These are phyloP conservation scores for Rachicladosporium sp. DNA, from an alignment of 2,329 filamentous ascomycete genomes.

Conservation along the genomic window DNA sequence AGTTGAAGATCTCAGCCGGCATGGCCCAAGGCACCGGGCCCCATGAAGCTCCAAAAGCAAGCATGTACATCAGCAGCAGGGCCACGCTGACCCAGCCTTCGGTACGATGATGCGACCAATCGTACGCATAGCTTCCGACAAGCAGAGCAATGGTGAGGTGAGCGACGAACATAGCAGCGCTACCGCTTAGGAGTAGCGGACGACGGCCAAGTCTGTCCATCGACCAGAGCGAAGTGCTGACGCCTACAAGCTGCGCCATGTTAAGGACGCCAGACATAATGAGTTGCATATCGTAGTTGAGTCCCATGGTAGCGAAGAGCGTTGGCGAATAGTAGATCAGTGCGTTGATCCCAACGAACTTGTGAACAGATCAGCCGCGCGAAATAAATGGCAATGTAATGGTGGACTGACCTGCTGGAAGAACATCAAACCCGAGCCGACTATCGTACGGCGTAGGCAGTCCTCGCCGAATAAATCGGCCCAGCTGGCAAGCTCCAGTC, in stretches of 20 bases:
- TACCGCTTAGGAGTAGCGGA: slow-evolving; percentile 29
- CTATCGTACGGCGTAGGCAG: slow-evolving; percentile 35
- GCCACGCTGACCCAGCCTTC: slow-evolving; percentile 30
- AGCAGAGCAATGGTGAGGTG: slow-evolving; percentile 41
- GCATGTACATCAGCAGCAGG: slow-evolving; percentile 19
- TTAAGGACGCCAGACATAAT: slow-evolving; percentile 33
- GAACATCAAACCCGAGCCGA: slow-evolving; percentile 43
- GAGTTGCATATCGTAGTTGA: slow-evolving; percentile 25
- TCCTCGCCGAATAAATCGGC: slow-evolving; percentile 35
- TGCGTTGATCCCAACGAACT: slow-evolving; percentile 31
- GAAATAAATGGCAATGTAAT: background rate
- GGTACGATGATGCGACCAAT: slow-evolving; percentile 31
- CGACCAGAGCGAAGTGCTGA: slow-evolving; percentile 28
- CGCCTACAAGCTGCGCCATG: slow-evolving; percentile 30
- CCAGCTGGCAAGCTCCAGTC: slow-evolving; percentile 36
- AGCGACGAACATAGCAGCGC: slow-evolving; percentile 35
- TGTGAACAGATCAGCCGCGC: slow-evolving; percentile 23
- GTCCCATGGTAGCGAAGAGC: slow-evolving; percentile 31
- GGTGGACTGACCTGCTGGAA: slow-evolving; percentile 39
- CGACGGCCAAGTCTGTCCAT: slow-evolving; percentile 32
- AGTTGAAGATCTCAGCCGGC: slow-evolving; percentile 39
- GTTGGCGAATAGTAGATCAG: slow-evolving; percentile 39
- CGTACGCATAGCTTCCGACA: slow-evolving; percentile 38
- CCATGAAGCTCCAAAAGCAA: slow-evolving; percentile 32
- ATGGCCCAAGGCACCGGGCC: slow-evolving; percentile 7